Base-by-base conservation (phyloP, 306 rosid genomes). In the Pyrus communis region DNA sequence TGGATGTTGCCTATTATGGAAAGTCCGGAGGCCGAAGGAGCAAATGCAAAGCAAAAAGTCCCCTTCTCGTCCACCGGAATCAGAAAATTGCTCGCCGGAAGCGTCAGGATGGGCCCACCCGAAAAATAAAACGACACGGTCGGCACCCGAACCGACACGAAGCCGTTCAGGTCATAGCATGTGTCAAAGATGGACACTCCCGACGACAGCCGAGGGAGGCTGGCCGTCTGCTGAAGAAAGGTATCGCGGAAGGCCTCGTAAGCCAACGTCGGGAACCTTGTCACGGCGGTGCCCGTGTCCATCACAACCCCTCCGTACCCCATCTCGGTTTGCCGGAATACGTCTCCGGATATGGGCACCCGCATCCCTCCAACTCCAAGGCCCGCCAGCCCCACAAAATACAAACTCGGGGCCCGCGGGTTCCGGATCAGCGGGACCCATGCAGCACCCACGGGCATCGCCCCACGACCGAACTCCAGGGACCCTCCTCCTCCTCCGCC, bases 231-330 rank as follows among this genome's bases (percentile, higher is more conserved):
- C 2, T 80, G 82, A 18, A 85, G 17, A 74, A 91, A 93, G 1
- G 90, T 82, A 27, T 93, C 86, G 0, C 97, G 91, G 14, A 93
- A 85, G 1, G 85, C 90, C 46, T 69, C 69, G 27, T 93, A 93
- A 6, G 92, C 97, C 6, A 46, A 9, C 2, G 89, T 81, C 1
- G 97, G 98, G 1, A 93, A 67, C 80, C 98, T 77, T 0, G 97
- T 91, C 8, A 93, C 93, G n/a, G 98, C 96, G 0, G 98, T 93
- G 46, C 97, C 98, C 1, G 98, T 91, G 78, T 93, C 98, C 97
- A 93, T 90, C 0, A 93, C 96, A 3, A 91, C 96, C 0, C 98
- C 98, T 23, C 98, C 97, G 6, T 74, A 58, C 0, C 98, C 98
- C 11, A 65, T 11, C 11, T 91, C 93, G 9, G 83, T 83, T 11